Evolutionary conservation across 176 grass and related monocot species (phyloP).

Genomic region (Raddia distichophylla): DNA sequence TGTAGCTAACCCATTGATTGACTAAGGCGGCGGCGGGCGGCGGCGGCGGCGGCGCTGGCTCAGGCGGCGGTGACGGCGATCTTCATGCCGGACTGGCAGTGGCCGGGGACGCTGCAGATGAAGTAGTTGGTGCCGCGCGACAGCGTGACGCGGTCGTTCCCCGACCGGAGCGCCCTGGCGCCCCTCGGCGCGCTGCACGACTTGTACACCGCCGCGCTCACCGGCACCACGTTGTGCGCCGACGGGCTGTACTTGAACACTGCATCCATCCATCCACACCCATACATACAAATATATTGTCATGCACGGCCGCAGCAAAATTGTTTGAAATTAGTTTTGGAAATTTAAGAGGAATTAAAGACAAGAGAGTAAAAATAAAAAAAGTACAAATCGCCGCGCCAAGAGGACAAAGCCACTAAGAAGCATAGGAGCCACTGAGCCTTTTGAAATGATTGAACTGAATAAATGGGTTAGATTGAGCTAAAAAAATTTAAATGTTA

Average conservation of each 20-base stretch:
- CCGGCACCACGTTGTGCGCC: conserved; percentile 77
- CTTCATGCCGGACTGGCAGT: conserved; percentile 90
- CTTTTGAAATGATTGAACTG: too few relatives aligned
- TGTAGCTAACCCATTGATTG: too few relatives aligned
- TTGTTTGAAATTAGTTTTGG: too few relatives aligned
- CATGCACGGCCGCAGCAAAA: neutral
- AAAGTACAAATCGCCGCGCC: too few relatives aligned
- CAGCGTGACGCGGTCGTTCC: conserved; percentile 82
- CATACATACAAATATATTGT: too few relatives aligned
- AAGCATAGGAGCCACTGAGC: too few relatives aligned
- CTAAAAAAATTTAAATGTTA: too few relatives aligned
- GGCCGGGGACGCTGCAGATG: conserved; percentile 75
- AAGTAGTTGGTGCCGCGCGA: conserved; percentile 76
- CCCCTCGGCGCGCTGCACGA: conserved; percentile 55
- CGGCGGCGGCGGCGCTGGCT: neutral
- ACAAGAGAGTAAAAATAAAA: too few relatives aligned
- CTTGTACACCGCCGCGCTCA: conserved; percentile 57
- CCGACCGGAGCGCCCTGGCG: conserved; percentile 48
- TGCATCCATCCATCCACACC: conserved; percentile 2
- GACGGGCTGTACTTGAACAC: conserved; percentile 77
- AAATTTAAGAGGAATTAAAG: too few relatives aligned
- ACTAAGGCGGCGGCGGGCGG: neutral
- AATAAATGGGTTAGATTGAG: too few relatives aligned
- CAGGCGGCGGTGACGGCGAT: conserved; percentile 68
- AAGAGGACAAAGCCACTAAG: too few relatives aligned